Conservation (phyloP, 164 flowering plant genomes). For the Aristolochia contorta region DNA sequence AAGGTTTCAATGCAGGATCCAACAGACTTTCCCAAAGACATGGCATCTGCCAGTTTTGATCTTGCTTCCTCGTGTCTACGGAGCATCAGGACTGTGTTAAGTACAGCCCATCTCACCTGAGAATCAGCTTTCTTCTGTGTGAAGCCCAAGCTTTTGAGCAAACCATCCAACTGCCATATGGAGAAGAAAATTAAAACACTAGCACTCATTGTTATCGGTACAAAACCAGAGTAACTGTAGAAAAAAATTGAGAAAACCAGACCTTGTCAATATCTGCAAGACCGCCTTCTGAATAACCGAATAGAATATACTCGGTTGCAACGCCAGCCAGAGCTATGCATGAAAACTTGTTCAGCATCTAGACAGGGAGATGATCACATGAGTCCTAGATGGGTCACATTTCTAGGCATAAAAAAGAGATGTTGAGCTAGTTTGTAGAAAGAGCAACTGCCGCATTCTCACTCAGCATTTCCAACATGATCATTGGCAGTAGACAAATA, state of each 20-base stretch:
- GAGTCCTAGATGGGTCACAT: background rate
- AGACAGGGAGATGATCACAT: background rate
- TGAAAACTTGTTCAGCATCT: slow-evolving; percentile 79
- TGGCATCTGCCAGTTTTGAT: slow-evolving; percentile 62
- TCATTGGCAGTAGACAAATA: too few relatives aligned
- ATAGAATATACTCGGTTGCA: slow-evolving; percentile 72
- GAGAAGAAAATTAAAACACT: slow-evolving; percentile 30
- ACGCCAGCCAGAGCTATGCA: slow-evolving; percentile 92
- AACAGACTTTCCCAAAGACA: slow-evolving; percentile 67
- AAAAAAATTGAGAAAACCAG: background rate
- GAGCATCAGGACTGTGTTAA: slow-evolving; percentile 55
- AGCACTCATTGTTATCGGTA: slow-evolving; percentile 6
- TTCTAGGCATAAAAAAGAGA: too few relatives aligned
- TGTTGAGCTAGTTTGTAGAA: too few relatives aligned
- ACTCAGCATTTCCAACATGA: too few relatives aligned
- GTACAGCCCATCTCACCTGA: slow-evolving; percentile 91
- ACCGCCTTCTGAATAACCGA: slow-evolving; percentile 78
- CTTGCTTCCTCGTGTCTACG: slow-evolving; percentile 42
- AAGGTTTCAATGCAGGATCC: slow-evolving; percentile 60
- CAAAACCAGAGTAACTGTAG: background rate
- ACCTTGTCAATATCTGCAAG: slow-evolving; percentile 77
- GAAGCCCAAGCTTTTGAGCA: slow-evolving; percentile 29
- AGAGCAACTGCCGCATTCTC: too few relatives aligned
- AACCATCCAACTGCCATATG: background rate
- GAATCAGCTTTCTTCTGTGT: slow-evolving; percentile 92